Conservation (phyloP, 495 filamentous ascomycete species). For the Neurospora cerealis region DNA sequence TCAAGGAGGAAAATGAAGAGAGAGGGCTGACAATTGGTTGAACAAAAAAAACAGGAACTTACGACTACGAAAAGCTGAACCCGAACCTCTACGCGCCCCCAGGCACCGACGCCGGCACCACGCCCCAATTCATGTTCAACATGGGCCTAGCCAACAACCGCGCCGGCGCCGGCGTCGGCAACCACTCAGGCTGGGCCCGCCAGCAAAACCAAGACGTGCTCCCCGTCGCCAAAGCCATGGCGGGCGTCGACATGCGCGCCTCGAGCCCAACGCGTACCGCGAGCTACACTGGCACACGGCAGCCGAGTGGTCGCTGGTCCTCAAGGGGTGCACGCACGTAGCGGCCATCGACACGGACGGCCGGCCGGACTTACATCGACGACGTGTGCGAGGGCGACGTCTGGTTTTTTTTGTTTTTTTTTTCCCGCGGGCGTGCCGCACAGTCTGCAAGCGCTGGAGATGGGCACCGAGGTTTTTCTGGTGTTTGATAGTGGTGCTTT, state of each 20-base stretch:
- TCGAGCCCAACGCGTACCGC: slow-evolving; percentile 54
- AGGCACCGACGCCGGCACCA: slow-evolving; percentile 50
- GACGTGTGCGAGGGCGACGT: slow-evolving; percentile 58
- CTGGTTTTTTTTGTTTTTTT: too few relatives aligned
- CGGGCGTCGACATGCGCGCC: slow-evolving; percentile 72
- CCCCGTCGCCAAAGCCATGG: slow-evolving; percentile 56
- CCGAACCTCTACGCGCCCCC: slow-evolving; percentile 59
- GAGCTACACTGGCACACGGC: slow-evolving; percentile 70
- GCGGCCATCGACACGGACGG: slow-evolving; percentile 53
- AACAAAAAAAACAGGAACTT: slow-evolving; percentile 30
- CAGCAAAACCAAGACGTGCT: slow-evolving; percentile 56
- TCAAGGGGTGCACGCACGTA: slow-evolving; percentile 57
- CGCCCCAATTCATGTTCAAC: slow-evolving; percentile 62
- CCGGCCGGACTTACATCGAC: slow-evolving; percentile 50
- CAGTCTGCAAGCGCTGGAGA: slow-evolving; percentile 54
- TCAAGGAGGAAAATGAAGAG: neutral
- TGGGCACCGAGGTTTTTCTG: slow-evolving; percentile 58
- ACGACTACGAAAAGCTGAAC: slow-evolving; percentile 52
- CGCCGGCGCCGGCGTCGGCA: slow-evolving; percentile 44
- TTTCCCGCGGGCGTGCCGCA: slow-evolving; percentile 59
- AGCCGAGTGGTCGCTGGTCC: slow-evolving; percentile 52
- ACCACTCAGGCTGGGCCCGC: slow-evolving; percentile 56
- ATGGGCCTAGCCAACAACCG: slow-evolving; percentile 58
- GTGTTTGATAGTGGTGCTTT: slow-evolving; percentile 63
- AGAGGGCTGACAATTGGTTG: too few relatives aligned